Conservation (phyloP, 805 yeast species). For the Saccharomycopsis schoenii region DNA sequence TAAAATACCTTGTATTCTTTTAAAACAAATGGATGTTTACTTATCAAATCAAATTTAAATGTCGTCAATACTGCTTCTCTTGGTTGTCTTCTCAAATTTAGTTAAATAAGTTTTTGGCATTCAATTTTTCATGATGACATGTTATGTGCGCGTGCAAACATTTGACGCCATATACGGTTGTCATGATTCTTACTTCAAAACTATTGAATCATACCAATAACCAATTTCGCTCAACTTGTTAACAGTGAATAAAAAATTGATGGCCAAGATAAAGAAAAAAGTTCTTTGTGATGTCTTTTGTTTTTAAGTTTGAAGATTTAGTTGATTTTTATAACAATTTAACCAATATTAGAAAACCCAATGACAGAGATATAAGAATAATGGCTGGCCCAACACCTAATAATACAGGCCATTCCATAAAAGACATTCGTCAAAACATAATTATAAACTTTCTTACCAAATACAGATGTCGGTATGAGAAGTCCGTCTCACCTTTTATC, state of each 20-base stretch:
- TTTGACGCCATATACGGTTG: not conserved
- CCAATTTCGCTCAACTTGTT: too few relatives aligned
- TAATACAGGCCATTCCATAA: not conserved
- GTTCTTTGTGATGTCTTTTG: not conserved
- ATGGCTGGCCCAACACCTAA: not conserved
- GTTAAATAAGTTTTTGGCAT: not conserved
- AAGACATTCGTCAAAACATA: slow-evolving; percentile 3
- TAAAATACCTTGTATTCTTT: too few relatives aligned
- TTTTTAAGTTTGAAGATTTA: slow-evolving; percentile 2
- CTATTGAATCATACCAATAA: not conserved
- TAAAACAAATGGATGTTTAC: too few relatives aligned
- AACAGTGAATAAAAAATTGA: too few relatives aligned
- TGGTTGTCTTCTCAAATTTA: not conserved
- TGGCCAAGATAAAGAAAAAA: not conserved
- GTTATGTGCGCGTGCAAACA: not conserved
- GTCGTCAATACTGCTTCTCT: too few relatives aligned
- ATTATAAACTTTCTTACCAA: slow-evolving; percentile 11
- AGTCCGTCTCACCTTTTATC: slow-evolving; percentile 36
- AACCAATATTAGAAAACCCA: not conserved
- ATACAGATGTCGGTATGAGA: slow-evolving; percentile 7
- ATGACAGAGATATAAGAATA: not conserved
- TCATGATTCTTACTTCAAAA: not conserved
- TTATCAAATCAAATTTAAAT: too few relatives aligned
- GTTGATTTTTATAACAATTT: slow-evolving; percentile 1
- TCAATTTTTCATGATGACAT: not conserved